Percentiles rank a stretch among this genome's conserved stretches.
Evolutionary conservation across 2,329 filamentous ascomycete species (phyloP).

Genomic region (Penicillium olsonii): DNA sequence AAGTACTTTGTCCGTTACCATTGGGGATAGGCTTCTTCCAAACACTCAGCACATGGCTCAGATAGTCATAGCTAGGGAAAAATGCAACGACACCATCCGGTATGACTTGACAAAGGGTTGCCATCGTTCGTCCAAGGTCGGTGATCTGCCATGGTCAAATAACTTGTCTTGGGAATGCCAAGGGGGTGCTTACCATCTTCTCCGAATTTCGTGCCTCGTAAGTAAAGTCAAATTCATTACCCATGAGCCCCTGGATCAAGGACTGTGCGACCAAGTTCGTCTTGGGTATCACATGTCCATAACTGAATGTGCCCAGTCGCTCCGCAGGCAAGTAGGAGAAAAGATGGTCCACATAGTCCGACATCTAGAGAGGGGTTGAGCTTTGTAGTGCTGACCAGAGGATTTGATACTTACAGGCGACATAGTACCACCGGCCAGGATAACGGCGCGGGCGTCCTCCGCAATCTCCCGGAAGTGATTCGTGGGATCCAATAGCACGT

Average conservation of each 20-base stretch:
- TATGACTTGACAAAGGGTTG: conserved; percentile 71
- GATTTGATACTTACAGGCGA: conserved; percentile 62
- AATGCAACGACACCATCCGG: conserved; percentile 92
- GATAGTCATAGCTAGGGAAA: conserved; percentile 92
- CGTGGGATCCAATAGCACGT: conserved; percentile 86
- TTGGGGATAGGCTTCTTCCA: conserved; percentile 56
- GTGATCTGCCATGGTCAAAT: conserved; percentile 50
- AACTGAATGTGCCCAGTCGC: conserved; percentile 79
- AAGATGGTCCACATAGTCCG: conserved; percentile 82
- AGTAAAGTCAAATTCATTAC: conserved; percentile 76
- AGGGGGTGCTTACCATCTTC: conserved; percentile 53
- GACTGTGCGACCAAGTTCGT: conserved; percentile 79
- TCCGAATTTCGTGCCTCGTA: conserved; percentile 74
- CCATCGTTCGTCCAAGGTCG: conserved; percentile 72
- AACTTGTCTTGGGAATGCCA: neutral
- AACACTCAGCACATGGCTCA: conserved; percentile 68
- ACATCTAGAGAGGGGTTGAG: conserved; percentile 57
- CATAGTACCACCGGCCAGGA: conserved; percentile 95
- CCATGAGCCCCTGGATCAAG: conserved; percentile 54
- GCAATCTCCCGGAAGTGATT: conserved; percentile 89
- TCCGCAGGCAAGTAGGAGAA: conserved; percentile 70
- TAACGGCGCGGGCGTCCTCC: conserved; percentile 78
- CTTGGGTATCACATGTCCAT: conserved; percentile 87
- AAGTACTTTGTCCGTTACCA: conserved; percentile 29
- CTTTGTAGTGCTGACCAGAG: neutral